Evolutionary conservation across 2,329 filamentous ascomycete genomes (phyloP).

Genomic region (Scopulariopsis brevicaulis): DNA sequence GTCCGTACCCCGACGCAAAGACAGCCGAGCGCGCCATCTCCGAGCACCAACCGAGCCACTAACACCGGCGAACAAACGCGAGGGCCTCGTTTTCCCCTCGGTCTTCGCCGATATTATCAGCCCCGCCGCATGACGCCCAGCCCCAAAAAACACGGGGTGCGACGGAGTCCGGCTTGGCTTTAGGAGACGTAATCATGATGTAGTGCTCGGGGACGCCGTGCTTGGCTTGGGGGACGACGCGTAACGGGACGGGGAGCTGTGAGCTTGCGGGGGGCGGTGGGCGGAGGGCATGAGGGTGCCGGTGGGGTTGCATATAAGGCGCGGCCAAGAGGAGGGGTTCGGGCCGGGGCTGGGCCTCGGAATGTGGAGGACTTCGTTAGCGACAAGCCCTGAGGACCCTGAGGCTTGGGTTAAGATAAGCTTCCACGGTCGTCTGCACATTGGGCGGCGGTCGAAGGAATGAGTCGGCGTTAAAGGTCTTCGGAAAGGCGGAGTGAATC

Average conservation of each 20-base stretch:
- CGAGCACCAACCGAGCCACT: background rate
- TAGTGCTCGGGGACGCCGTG: background rate
- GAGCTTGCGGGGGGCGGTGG: background rate
- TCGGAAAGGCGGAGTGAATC: too few relatives aligned
- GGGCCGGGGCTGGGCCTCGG: background rate
- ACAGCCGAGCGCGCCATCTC: background rate
- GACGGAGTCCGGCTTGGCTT: background rate
- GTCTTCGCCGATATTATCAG: background rate
- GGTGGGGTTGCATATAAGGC: background rate
- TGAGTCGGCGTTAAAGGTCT: too few relatives aligned
- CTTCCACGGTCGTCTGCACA: too few relatives aligned
- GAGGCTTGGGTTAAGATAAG: too few relatives aligned
- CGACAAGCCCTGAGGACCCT: too few relatives aligned
- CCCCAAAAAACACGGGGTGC: background rate
- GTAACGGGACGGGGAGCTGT: background rate
- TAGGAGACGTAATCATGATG: background rate
- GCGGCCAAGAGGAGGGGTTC: background rate
- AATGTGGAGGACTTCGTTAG: too few relatives aligned
- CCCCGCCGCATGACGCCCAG: background rate
- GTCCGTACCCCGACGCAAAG: background rate
- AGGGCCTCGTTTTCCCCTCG: background rate
- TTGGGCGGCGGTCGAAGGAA: too few relatives aligned
- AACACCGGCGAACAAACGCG: background rate
- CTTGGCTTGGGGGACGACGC: background rate
- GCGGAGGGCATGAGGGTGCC: background rate